Base-by-base conservation (phyloP, 2,329 filamentous ascomycete species). In the Fusarium gaditjirri region DNA sequence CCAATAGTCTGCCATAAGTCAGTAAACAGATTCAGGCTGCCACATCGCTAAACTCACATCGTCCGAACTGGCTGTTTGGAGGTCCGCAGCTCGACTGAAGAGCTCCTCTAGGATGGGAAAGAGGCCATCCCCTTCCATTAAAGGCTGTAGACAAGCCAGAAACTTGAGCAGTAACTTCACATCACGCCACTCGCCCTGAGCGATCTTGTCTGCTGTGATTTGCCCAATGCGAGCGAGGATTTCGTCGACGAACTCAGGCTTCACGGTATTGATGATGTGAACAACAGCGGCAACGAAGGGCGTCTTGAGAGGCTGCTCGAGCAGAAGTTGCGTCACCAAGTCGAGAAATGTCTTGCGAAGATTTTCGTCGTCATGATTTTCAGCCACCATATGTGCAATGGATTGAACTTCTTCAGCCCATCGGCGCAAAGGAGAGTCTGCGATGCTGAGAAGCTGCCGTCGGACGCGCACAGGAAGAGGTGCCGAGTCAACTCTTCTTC, bases 261-360 rank as follows among this genome's bases (percentile, higher is more conserved):
- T 94, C 76, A 93, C 84, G 31, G 89, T 88, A 83, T 98, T 98
- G 73, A 91, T 88, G 62, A 94, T 88, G 64, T 97, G 87, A 46
- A 97, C 88, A 19, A 95, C 91, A 25, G 93, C 94, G 14, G 95
- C 94, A 41, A 97, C 88, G 80, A 98, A 98, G 0, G 96, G 95
- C n/a, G 94, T 97, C 86, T 98, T 98, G 81, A 99, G 92, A 2
- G 96, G 96, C 83, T 99, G 96, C 83, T 99, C 96, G 39, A 94
- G 81, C 46, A 93, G 87, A 73, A 98, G 86, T 81, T 95, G 93
- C 65, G 95, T 84, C 12, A 91, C 86, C 35, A 97, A 87, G 63
- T 92, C 89, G 73, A 93, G 85, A 80, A 97, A 97, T 55, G 87
- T 90, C 36, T 86, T 88, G 72, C 91, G 91, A 60, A 97, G 84